Conservation (phyloP, 805 yeast genomes). For the Candida bentonensis region DNA sequence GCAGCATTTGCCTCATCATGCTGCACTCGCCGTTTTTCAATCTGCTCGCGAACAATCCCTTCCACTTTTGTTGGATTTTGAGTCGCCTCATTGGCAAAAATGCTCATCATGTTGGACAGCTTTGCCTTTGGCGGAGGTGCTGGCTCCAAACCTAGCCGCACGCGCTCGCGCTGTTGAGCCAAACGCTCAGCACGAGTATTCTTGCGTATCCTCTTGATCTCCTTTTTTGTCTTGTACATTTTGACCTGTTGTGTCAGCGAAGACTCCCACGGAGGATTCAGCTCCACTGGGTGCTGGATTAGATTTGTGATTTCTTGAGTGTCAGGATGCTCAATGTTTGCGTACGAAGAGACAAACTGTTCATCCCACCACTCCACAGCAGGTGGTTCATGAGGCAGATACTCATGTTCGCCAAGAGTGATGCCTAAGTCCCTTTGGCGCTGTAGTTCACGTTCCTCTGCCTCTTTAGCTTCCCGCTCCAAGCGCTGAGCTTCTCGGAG, state of each 20-base stretch:
- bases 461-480: too few relatives aligned
- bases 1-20: slow-evolving; percentile 52
- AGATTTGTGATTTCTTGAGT: slow-evolving; percentile 14
- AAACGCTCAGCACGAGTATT: slow-evolving; percentile 49
- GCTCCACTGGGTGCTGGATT: slow-evolving; percentile 70
- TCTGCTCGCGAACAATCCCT: slow-evolving; percentile 50
- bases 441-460: neutral
- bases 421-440: neutral
- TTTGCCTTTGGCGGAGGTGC: slow-evolving; percentile 86
- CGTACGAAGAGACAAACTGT: slow-evolving; percentile 33
- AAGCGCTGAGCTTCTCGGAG: too few relatives aligned
- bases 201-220: slow-evolving; percentile 56
- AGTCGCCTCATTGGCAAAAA: slow-evolving; percentile 71
- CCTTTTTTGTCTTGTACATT: slow-evolving; percentile 59
- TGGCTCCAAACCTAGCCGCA: slow-evolving; percentile 68
- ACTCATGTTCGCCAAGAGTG: neutral
- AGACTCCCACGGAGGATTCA: slow-evolving; percentile 44
- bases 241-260: slow-evolving; percentile 28
- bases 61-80: slow-evolving; percentile 85
- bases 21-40: slow-evolving; percentile 39
- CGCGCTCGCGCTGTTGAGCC: slow-evolving; percentile 62
- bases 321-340: slow-evolving; percentile 14
- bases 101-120: slow-evolving; percentile 72
- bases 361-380: slow-evolving; percentile 83
- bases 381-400: slow-evolving; percentile 38